Conservation (phyloP, 495 filamentous ascomycete genomes). For the Acidiella bohemica region DNA sequence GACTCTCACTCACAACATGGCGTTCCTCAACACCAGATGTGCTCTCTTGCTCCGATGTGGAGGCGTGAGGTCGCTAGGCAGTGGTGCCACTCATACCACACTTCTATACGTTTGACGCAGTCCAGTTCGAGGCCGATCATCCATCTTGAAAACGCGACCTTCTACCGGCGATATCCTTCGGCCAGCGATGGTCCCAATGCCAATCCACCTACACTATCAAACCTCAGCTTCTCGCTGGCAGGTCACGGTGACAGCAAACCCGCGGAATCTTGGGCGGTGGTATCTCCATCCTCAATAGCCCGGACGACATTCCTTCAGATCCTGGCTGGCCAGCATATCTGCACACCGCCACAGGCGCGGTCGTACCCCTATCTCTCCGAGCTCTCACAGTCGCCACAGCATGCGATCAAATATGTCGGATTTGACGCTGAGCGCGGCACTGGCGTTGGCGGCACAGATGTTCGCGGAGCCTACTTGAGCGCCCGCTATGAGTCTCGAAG, state of each 20-base stretch:
- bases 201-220: constrained; percentile 49
- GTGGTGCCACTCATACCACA: constrained; percentile 13
- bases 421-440: constrained; percentile 44
- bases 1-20: background rate
- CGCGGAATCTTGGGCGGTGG: constrained; percentile 55
- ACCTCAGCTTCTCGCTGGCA: constrained; percentile 52
- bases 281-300: constrained; percentile 56
- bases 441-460: constrained; percentile 37
- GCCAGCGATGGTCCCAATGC: constrained; percentile 31
- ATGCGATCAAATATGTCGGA: constrained; percentile 71
- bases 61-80: constrained; percentile 6
- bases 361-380: constrained; percentile 62
- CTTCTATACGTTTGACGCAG: background rate
- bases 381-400: constrained; percentile 42
- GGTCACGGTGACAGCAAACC: constrained; percentile 26
- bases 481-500: constrained; percentile 83
- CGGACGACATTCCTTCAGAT: constrained; percentile 67
- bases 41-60: constrained; percentile 19
- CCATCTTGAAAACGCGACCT: constrained; percentile 59
- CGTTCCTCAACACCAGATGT: background rate
- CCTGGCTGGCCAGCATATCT: constrained; percentile 58
- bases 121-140: constrained; percentile 41
- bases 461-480: constrained; percentile 64
- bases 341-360: constrained; percentile 56
- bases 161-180: constrained; percentile 48